Evolutionary conservation across 2,329 filamentous ascomycete genomes (phyloP).

Genomic region (Xylariaceae sp.): DNA sequence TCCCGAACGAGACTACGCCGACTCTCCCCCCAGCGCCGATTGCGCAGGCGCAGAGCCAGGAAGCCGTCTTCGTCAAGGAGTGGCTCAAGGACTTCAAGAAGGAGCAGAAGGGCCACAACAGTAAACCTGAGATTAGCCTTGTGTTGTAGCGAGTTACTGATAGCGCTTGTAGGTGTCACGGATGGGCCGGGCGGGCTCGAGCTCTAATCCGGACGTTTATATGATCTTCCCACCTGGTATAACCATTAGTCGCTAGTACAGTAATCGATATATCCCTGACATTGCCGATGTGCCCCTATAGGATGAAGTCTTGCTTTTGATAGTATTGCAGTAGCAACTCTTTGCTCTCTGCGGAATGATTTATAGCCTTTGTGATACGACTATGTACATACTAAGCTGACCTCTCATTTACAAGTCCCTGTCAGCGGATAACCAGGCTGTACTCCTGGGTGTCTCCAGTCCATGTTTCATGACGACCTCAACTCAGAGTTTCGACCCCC

Average conservation of each 20-base stretch:
- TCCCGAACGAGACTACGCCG: constrained; percentile 56
- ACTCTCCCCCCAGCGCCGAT: constrained; percentile 57
- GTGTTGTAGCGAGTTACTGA: constrained; percentile 13
- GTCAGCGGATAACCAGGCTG: background rate
- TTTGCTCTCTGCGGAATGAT: background rate
- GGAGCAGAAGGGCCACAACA: constrained; percentile 6
- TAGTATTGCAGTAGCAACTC: no score
- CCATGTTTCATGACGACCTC: background rate
- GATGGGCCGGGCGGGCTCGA: constrained; percentile 17
- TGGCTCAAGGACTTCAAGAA: constrained; percentile 62
- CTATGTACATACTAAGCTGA: background rate
- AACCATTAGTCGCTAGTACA: background rate
- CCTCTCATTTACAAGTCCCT: background rate
- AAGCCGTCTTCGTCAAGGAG: constrained; percentile 58
- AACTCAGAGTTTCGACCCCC: constrained; percentile 4
- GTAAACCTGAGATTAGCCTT: constrained; percentile 3
- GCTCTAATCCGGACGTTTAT: constrained; percentile 9
- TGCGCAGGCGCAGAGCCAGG: constrained; percentile 52
- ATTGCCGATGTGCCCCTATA: background rate
- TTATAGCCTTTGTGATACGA: no score
- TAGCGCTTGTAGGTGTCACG: constrained; percentile 18
- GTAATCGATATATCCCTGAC: background rate
- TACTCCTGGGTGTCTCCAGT: background rate
- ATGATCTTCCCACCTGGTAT: background rate
- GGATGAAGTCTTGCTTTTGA: background rate